Evolutionary conservation across 2,329 filamentous ascomycete species (phyloP).

Genomic region (Xenoacremonium recifei): DNA sequence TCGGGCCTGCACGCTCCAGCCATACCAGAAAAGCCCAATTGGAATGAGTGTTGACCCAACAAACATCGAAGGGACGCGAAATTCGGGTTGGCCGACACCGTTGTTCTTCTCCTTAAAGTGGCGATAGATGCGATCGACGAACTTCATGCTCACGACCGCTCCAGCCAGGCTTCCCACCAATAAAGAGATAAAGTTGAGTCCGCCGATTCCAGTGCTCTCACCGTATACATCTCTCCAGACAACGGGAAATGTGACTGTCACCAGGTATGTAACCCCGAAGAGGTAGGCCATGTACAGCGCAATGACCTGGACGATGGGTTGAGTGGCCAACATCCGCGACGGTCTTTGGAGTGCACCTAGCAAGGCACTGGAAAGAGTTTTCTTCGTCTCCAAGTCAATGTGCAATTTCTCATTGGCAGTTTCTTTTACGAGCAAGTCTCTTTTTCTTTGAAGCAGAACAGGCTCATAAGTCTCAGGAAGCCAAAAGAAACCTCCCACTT

Average conservation of each 20-base stretch:
- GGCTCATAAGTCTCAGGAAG: slow-evolving; percentile 30
- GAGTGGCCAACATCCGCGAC: slow-evolving; percentile 43
- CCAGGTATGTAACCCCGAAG: slow-evolving; percentile 50
- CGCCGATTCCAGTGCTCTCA: slow-evolving; percentile 41
- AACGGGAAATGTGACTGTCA: slow-evolving; percentile 48
- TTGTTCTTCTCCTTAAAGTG: slow-evolving; percentile 6
- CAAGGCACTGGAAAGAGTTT: slow-evolving; percentile 4
- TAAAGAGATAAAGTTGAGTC: slow-evolving; percentile 49
- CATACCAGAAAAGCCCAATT: slow-evolving; percentile 67
- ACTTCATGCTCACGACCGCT: slow-evolving; percentile 40
- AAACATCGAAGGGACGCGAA: slow-evolving; percentile 19
- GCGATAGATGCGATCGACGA: slow-evolving; percentile 17
- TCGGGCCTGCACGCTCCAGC: slow-evolving; percentile 53
- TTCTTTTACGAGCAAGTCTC: slow-evolving; percentile 5
- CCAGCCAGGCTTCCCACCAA: slow-evolving; percentile 51
- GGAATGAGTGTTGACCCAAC: slow-evolving; percentile 46
- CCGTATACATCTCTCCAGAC: slow-evolving; percentile 45
- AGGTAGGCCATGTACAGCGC: slow-evolving; percentile 46
- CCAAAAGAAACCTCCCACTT: slow-evolving; percentile 24
- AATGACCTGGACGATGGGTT: slow-evolving; percentile 47
- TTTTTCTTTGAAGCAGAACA: slow-evolving; percentile 16
- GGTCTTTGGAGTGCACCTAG: slow-evolving; percentile 38
- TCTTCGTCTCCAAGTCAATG: neutral
- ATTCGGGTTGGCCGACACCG: slow-evolving; percentile 17
- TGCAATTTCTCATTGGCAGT: slow-evolving; percentile 7